Percentiles rank a stretch among this genome's conserved stretches.
These are phyloP conservation scores for Wallacemonas collosoma DNA, from an alignment of 208 protist genomes.

Conservation along the genomic window DNA sequence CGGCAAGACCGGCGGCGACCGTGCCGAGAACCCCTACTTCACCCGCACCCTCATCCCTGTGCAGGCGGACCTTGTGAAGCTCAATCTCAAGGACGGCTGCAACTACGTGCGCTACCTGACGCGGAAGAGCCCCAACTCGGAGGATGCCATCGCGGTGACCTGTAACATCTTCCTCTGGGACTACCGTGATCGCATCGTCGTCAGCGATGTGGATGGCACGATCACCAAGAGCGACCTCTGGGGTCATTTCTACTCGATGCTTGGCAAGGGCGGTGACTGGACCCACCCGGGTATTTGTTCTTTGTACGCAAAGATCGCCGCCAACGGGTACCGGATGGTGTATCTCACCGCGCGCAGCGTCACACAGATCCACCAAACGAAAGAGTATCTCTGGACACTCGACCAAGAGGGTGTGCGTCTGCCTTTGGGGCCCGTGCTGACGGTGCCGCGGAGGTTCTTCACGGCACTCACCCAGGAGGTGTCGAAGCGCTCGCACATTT, in stretches of 20 bases:
- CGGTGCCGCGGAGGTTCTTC: constrained; percentile 86
- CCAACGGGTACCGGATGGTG: constrained; percentile 96
- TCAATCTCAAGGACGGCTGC: constrained; percentile 86
- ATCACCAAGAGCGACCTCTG: constrained; percentile 97
- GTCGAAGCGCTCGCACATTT: constrained; percentile 86
- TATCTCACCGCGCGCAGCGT: constrained; percentile 92
- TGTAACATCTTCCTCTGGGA: constrained; percentile 95
- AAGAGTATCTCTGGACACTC: constrained; percentile 79
- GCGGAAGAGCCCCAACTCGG: constrained; percentile 47
- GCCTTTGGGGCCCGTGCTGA: constrained; percentile 88
- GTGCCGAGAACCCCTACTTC: constrained; percentile 44
- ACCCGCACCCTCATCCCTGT: constrained; percentile 79
- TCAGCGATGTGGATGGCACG: constrained; percentile 98
- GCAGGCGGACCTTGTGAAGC: constrained; percentile 85
- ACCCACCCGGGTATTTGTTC: constrained; percentile 94
- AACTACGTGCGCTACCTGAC: constrained; percentile 94
- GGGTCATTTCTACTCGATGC: constrained; percentile 93
- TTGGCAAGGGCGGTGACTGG: constrained; percentile 93
- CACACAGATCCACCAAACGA: constrained; percentile 84
- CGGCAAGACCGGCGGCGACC: background rate
- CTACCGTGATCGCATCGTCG: constrained; percentile 92
- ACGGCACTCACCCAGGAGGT: constrained; percentile 90
- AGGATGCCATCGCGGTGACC: constrained; percentile 67
- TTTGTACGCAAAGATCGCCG: constrained; percentile 93
- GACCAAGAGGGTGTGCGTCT: constrained; percentile 77